Percentiles rank a stretch among this genome's conserved stretches.
Evolutionary conservation across 1,284 basidiomycete species (phyloP).

Genomic region (Ganoderma leucocontextum): DNA sequence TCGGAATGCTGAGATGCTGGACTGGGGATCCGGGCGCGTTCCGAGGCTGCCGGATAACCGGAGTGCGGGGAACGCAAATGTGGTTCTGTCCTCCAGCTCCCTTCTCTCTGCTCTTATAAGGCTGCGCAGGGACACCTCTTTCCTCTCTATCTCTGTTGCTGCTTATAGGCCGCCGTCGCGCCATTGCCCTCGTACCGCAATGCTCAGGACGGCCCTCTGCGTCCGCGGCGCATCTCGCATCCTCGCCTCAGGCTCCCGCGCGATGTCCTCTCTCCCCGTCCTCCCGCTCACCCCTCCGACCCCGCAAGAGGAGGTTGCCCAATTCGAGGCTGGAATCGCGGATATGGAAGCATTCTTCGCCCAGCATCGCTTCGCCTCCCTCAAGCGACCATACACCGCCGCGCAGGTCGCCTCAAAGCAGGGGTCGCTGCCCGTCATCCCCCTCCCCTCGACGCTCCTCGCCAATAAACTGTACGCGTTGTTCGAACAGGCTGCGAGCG

Average conservation of each 20-base stretch:
- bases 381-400: conserved; percentile 83
- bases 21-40: conserved; percentile 23
- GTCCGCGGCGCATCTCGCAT: conserved; percentile 28
- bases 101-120: background rate
- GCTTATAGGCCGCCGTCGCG: background rate
- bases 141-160: background rate
- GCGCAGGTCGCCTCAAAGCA: conserved; percentile 87
- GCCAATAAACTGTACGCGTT: conserved; percentile 85
- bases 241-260: conserved; percentile 27
- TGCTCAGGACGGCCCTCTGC: conserved; percentile 28
- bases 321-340: conserved; percentile 69
- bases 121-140: background rate
- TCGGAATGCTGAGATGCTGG: conserved; percentile 2
- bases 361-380: conserved; percentile 75
- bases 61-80: conserved; percentile 8
- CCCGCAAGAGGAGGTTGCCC: conserved; percentile 66
- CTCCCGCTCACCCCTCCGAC: conserved; percentile 74
- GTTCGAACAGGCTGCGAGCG: conserved; percentile 70
- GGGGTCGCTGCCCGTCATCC: conserved; percentile 83
- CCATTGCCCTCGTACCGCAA: conserved; percentile 10
- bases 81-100: background rate
- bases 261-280: conserved; percentile 34
- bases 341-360: conserved; percentile 80
- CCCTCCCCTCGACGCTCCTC: conserved; percentile 79
- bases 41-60: conserved; percentile 25